Evolutionary conservation across 208 protist genomes (phyloP).

Genomic region (Histomonas meleagridis): DNA sequence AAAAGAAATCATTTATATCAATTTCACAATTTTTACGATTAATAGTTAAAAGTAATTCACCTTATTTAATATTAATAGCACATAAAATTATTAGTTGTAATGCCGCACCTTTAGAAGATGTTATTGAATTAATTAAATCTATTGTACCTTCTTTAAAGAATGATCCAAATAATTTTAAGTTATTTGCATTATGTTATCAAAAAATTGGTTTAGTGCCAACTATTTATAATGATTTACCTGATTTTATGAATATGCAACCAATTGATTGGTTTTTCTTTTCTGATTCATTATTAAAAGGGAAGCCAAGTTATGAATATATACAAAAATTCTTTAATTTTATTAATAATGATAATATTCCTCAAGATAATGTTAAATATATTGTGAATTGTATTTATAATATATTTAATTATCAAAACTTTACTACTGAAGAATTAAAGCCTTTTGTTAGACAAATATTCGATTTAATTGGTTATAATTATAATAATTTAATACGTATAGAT

Average conservation of each 20-base stretch:
- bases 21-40: too few relatives aligned
- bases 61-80: neutral
- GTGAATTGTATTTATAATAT: too few relatives aligned
- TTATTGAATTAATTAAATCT: neutral
- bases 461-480: too few relatives aligned
- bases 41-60: neutral
- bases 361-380: too few relatives aligned
- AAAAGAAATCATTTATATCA: neutral
- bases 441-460: too few relatives aligned
- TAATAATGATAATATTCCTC: too few relatives aligned
- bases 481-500: too few relatives aligned
- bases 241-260: neutral
- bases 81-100: neutral
- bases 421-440: too few relatives aligned
- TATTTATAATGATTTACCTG: neutral
- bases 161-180: neutral
- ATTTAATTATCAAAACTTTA: too few relatives aligned
- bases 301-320: too few relatives aligned
- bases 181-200: neutral
- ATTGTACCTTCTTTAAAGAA: neutral
- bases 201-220: neutral
- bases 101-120: neutral
- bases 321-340: too few relatives aligned
- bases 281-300: too few relatives aligned
- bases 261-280: neutral